Conservation (phyloP, 257 asterid genomes). For the Craterostigma plantagineum region DNA sequence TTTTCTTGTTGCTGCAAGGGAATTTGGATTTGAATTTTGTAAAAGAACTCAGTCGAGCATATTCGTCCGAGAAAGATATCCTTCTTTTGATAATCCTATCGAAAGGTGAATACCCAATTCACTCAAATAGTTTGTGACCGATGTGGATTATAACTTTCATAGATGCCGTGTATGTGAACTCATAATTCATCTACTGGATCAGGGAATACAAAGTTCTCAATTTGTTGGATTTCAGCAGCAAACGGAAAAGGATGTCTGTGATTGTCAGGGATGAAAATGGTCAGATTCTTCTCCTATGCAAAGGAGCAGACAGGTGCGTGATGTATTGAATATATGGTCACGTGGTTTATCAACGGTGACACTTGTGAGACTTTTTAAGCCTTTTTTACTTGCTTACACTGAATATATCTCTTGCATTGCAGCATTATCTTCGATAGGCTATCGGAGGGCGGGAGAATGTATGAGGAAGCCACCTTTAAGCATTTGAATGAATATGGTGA, state of each 20-base stretch:
- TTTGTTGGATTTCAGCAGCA: constrained; percentile 91
- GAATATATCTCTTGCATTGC: constrained; percentile 8
- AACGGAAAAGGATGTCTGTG: constrained; percentile 7
- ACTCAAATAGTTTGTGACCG: neutral
- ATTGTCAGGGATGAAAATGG: constrained; percentile 44
- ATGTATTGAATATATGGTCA: neutral
- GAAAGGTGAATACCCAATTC: constrained; percentile 2
- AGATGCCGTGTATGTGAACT: constrained; percentile 9
- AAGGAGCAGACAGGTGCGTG: constrained; percentile 6
- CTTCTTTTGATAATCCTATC: constrained; percentile 22
- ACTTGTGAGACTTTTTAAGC: neutral
- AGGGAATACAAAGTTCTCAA: constrained; percentile 95
- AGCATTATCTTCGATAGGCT: constrained; percentile 91
- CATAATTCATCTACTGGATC: constrained; percentile 11
- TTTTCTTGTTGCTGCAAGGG: constrained; percentile 6
- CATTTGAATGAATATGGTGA: constrained; percentile 93
- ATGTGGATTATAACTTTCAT: constrained; percentile 4
- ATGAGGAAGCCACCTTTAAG: constrained; percentile 54
- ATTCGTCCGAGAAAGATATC: constrained; percentile 60
- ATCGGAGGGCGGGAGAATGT: constrained; percentile 49
- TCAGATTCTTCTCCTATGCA: constrained; percentile 6
- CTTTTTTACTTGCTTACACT: constrained; percentile 6
- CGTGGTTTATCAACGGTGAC: too few species aligned
- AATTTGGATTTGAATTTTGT: constrained; percentile 77
- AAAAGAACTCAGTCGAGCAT: constrained; percentile 82